Percentiles rank a stretch among this genome's conserved stretches.
These are phyloP conservation scores for Polytrichum formosum DNA, from an alignment of 225 moss, liverwort and hornwort genomes.

Conservation along the genomic window DNA sequence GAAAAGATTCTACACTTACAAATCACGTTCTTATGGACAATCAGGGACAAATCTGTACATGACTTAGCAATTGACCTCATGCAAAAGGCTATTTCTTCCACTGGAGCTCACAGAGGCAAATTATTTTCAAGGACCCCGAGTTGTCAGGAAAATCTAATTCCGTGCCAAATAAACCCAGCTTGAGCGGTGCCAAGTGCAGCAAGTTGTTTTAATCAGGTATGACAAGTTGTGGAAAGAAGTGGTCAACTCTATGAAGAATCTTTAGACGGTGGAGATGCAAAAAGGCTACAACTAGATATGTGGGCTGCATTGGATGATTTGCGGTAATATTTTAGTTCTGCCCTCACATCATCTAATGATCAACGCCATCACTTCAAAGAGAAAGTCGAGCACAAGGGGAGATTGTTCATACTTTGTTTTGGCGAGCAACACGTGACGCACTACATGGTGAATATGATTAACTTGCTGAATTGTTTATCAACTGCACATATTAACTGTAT, in stretches of 20 bases:
- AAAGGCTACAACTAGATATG: background rate
- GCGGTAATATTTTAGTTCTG: background rate
- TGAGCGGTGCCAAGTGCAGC: background rate
- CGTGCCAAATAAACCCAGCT: too few species aligned
- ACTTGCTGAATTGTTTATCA: background rate
- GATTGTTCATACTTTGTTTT: background rate
- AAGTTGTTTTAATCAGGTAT: background rate
- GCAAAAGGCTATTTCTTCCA: background rate
- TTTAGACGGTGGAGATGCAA: background rate
- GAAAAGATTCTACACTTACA: background rate
- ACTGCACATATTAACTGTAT: background rate
- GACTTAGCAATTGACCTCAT: background rate
- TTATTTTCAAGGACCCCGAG: background rate
- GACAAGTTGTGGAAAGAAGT: background rate
- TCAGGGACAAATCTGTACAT: background rate
- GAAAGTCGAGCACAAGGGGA: background rate
- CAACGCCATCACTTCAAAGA: background rate
- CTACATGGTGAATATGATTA: background rate
- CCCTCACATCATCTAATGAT: background rate
- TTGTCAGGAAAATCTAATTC: background rate
- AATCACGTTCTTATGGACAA: background rate
- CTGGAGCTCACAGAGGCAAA: constrained; percentile 2
- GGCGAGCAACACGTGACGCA: constrained; percentile 7
- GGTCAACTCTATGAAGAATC: background rate
- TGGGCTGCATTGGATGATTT: background rate